Base-by-base conservation (phyloP, 2,329 filamentous ascomycete species). In the Scedosporium minutisporum region DNA sequence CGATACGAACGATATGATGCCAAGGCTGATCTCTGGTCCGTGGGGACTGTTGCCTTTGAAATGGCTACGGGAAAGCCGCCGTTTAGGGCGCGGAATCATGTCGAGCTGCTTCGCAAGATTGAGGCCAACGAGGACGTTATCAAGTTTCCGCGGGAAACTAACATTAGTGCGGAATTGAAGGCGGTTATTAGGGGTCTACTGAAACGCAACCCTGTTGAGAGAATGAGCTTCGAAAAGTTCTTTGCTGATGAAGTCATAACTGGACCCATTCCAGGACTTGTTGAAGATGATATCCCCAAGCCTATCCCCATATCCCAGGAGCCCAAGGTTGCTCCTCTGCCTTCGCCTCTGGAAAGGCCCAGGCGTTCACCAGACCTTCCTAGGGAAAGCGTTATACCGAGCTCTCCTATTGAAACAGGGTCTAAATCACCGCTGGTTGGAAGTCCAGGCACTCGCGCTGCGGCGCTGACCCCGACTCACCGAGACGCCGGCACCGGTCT, bases 1-100 rank as follows among this genome's bases (percentile, higher is more conserved):
- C 87, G 93, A 64, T 99, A 97, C 70, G 93, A 99, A 74, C 93
- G 93, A 71, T 99, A 99, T 74, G 93, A 96, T 76, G 91, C 93
- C 66, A 96, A 96, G 75, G 93, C 93, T 57, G 95, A 99, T 77
- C 78, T 99, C 41, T 99, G 95, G 95, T 99, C 95, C 23, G 91
- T 97, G 41, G 95, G 95, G 60, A 96, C 95, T 18, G 95, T 99
- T 7, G 78, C 96, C 25, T 96, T 91, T 72, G 95, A 99, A 76
- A 96, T 99, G 93, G 86, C 95, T 65, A 90, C 88, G 6, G 93
- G 93, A 61, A 88, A 86, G 65, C 92, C 95, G 23, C 95, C 95
- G 0, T 99, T 97, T 76, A 84, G 91, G 67, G 95, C 95, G 38
- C 86, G 86, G 62, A 97, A 99, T 71, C 95, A 99, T 71, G 93